Conservation (phyloP, 345 rosid genomes). For the Cochlearia excelsa region DNA sequence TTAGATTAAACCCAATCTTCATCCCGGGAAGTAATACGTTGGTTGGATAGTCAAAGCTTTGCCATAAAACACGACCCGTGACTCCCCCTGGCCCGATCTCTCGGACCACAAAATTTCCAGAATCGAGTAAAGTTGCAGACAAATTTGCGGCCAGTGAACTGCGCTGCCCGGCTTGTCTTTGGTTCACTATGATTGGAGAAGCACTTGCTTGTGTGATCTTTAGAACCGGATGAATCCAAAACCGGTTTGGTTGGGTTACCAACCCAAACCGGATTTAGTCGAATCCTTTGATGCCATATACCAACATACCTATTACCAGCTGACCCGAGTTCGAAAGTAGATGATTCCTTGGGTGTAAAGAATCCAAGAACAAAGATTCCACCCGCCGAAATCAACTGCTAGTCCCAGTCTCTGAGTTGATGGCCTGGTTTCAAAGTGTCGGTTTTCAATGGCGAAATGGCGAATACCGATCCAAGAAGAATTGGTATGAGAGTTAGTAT, state of each 20-base stretch:
- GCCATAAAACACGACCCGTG: constrained; percentile 49
- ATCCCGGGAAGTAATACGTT: constrained; percentile 56
- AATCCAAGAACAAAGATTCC: constrained; percentile 54
- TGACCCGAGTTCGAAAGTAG: constrained; percentile 27
- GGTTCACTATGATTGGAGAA: constrained; percentile 36
- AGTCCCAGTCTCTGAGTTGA: constrained; percentile 51
- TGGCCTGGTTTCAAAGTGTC: constrained; percentile 46
- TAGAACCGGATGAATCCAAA: constrained; percentile 53
- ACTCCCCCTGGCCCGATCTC: constrained; percentile 29
- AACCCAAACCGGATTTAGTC: constrained; percentile 50
- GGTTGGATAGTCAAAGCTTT: constrained; percentile 63
- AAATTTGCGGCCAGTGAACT: constrained; percentile 18
- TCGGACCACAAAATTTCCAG: constrained; percentile 51
- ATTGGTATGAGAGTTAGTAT: constrained; percentile 19
- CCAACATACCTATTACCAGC: constrained; percentile 51
- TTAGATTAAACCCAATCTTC: constrained; percentile 56
- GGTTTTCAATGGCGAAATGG: constrained; percentile 26
- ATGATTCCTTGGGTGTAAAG: constrained; percentile 46
- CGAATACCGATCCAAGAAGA: constrained; percentile 4
- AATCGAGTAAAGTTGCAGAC: constrained; percentile 46
- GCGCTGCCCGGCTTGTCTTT: constrained; percentile 21
- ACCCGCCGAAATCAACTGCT: constrained; percentile 46
- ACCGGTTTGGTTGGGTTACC: constrained; percentile 48
- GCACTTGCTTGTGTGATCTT: constrained; percentile 43
- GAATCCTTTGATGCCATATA: constrained; percentile 44